Base-by-base conservation (phyloP, 495 filamentous ascomycete species). In the Xylaria palmicola region DNA sequence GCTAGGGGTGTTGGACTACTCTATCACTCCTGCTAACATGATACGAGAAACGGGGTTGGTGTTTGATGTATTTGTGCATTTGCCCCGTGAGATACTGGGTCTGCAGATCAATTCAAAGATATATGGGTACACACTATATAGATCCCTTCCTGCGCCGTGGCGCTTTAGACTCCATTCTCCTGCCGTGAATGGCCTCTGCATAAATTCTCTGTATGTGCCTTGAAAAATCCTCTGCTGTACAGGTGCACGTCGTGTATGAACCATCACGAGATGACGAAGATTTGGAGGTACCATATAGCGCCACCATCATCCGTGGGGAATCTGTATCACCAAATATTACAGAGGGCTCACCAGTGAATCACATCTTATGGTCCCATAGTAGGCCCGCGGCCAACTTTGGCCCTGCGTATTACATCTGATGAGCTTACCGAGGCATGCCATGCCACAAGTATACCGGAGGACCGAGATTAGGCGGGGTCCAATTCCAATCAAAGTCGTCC, bases 401-500 rank as follows among this genome's bases (percentile, higher is more conserved):
- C 6, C 15, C 29, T 24, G 45, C 1, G n/a, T 20, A 17, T 27
- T 24, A 13, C 12, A 41, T 13, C n/a, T n/a, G n/a, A 32, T 1
- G 17, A 50, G 19, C 43, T 43, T 17, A 60, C 26, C 57, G 57
- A 39, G 59, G 19, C 59, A 54, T 15, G 9, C 59, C 59, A 26
- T 52, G 29, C 59, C 59, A 61, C 1, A 45, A 48, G 49, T 27
- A 45, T 4, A 55, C 32, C 0, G 59, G 59, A 13, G 49, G 39
- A 24, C 5, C 41, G 7, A 61, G 43, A 20, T 41, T 37, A 20
- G 59, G 30, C n/a, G 40, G 40, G 20, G 50, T 52, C 57, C 57
- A 61, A 36, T 41, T 75, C 77, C 75, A 79, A 41, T 78, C 75
- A 41, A 78, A 78, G 49, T 79, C 77, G 50, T 77, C 75, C 74